These are phyloP conservation scores for Arthrinium puccinioides DNA, from an alignment of 2,329 filamentous ascomycete genomes.

Conservation along the genomic window DNA sequence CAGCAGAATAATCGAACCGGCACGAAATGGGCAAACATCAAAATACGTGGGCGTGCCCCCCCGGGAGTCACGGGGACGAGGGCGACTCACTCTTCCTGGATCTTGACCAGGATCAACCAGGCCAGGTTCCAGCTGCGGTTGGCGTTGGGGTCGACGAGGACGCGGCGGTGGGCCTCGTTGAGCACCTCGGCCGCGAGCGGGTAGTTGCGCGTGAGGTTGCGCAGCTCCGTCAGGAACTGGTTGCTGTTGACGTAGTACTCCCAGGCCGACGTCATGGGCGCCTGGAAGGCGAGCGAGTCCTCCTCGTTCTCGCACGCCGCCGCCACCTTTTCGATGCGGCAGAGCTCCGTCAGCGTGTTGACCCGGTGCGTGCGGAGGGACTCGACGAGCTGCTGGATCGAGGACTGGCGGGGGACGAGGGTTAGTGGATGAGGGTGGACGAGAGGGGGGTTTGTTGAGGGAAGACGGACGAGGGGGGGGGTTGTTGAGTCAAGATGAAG, in stretches of 20 bases:
- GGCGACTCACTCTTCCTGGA: slow-evolving; percentile 52
- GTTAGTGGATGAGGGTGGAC: background rate
- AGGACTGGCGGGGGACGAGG: slow-evolving; percentile 17
- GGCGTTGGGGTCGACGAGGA: slow-evolving; percentile 56
- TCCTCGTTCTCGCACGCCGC: slow-evolving; percentile 49
- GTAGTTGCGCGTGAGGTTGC: slow-evolving; percentile 58
- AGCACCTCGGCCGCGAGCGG: slow-evolving; percentile 60
- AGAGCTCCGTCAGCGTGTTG: slow-evolving; percentile 66
- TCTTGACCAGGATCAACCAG: slow-evolving; percentile 63
- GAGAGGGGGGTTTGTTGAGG: background rate
- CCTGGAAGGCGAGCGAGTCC: slow-evolving; percentile 49
- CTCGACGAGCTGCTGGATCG: slow-evolving; percentile 47
- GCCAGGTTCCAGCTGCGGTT: slow-evolving; percentile 70
- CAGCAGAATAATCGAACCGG: background rate
- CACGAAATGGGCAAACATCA: slow-evolving; percentile 5
- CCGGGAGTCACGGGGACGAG: background rate
- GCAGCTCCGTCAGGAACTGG: slow-evolving; percentile 62
- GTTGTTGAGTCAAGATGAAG: slow-evolving; percentile 20
- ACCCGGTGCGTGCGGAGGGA: slow-evolving; percentile 60
- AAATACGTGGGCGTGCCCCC: background rate
- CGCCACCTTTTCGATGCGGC: slow-evolving; percentile 62
- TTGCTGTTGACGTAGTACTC: slow-evolving; percentile 61
- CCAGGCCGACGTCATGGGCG: slow-evolving; percentile 65
- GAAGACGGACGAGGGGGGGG: background rate
- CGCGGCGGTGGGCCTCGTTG: slow-evolving; percentile 56